A percentile compares a stretch with the other conserved stretches of the same genome.
phyloP scores from a whole-genome alignment of 2,329 filamentous ascomycete species.

The Daldinia sp. region DNA sequence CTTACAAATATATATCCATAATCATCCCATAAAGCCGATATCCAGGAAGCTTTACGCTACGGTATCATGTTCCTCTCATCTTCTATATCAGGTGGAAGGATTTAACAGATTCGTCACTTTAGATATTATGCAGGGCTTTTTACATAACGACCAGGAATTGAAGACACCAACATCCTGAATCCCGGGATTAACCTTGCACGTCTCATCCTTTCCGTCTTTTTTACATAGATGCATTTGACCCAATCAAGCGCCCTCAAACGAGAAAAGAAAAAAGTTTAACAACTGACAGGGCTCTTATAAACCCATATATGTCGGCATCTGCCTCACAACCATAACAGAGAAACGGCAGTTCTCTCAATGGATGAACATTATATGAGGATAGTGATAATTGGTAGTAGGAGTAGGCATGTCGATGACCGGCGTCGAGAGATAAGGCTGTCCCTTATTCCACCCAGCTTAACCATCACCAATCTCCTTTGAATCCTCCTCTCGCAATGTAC shows the following conservation, averaged over 20 bases:
- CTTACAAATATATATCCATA: not conserved
- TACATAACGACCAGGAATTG: not conserved
- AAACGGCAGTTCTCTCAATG: slow-evolving; percentile 35
- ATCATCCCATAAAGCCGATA: slow-evolving; percentile 6
- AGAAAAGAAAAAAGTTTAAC: slow-evolving; percentile 4
- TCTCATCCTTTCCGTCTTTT: slow-evolving; percentile 15
- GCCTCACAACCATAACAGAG: slow-evolving; percentile 6
- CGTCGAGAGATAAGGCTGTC: slow-evolving; percentile 13
- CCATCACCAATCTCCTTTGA: not conserved
- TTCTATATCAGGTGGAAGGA: not conserved
- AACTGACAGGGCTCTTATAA: slow-evolving; percentile 5
- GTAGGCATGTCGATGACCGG: slow-evolving; percentile 6
- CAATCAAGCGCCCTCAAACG: slow-evolving; percentile 20
- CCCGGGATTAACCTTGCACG: slow-evolving; percentile 1
- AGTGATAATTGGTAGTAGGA: slow-evolving; percentile 12
- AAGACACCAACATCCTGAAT: not conserved
- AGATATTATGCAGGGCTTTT: slow-evolving; percentile 11
- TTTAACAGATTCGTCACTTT: slow-evolving; percentile 7
- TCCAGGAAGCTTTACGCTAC: not conserved
- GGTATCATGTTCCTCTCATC: slow-evolving; percentile 3
- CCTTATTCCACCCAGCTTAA: slow-evolving; percentile 13
- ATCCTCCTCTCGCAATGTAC: not conserved
- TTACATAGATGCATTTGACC: slow-evolving; percentile 8
- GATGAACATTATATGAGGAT: slow-evolving; percentile 18
- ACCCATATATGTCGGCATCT: slow-evolving; percentile 5